These are phyloP conservation scores for Penicillium frequentans DNA, from an alignment of 2,329 filamentous ascomycete genomes.

Conservation along the genomic window DNA sequence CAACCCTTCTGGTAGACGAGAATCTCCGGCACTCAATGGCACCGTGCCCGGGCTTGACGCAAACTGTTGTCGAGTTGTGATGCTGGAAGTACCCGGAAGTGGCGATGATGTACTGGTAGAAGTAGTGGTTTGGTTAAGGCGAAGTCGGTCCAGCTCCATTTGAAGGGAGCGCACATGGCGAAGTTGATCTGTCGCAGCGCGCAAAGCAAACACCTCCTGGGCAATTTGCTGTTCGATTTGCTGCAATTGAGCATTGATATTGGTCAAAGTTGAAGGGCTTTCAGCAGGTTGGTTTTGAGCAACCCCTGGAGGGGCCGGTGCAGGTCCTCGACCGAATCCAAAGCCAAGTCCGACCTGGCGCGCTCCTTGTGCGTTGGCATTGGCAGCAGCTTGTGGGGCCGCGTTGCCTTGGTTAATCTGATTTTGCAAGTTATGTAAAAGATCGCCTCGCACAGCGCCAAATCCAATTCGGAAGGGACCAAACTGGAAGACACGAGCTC, in stretches of 20 bases:
- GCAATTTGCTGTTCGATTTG: slow-evolving; percentile 69
- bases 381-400: slow-evolving; percentile 36
- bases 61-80: slow-evolving; percentile 30
- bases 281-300: slow-evolving; percentile 11
- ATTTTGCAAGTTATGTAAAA: slow-evolving; percentile 65
- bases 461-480: slow-evolving; percentile 75
- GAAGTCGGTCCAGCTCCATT: slow-evolving; percentile 66
- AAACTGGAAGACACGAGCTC: slow-evolving; percentile 67
- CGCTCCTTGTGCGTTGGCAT: slow-evolving; percentile 32
- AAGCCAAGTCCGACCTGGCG: slow-evolving; percentile 44
- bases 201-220: slow-evolving; percentile 64
- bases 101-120: slow-evolving; percentile 11
- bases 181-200: slow-evolving; percentile 66
- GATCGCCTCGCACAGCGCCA: slow-evolving; percentile 59
- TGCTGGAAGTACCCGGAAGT: slow-evolving; percentile 17
- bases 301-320: slow-evolving; percentile 12
- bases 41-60: slow-evolving; percentile 29
- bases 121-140: slow-evolving; percentile 45
- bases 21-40: slow-evolving; percentile 43
- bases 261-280: slow-evolving; percentile 23
- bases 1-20: slow-evolving; percentile 52
- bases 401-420: slow-evolving; percentile 56
- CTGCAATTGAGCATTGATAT: slow-evolving; percentile 60
- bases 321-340: slow-evolving; percentile 38
- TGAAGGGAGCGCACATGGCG: slow-evolving; percentile 67